Base-by-base conservation (phyloP, 2,329 filamentous ascomycete genomes). In the Aspergillus thermomutatus region DNA sequence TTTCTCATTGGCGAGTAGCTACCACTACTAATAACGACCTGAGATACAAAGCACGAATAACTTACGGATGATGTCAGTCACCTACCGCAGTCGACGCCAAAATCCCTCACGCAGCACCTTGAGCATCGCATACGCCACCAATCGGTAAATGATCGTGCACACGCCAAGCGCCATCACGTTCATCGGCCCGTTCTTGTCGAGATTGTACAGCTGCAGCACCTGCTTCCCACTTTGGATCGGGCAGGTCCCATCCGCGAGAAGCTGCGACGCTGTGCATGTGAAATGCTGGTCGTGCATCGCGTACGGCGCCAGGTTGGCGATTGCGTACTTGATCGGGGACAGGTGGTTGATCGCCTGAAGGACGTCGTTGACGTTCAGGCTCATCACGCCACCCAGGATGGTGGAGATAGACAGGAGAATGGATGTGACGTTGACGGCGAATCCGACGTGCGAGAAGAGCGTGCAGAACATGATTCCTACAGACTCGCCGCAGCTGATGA, bases 381-480 rank as follows among this genome's bases (percentile, higher is more conserved):
- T 88, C 71, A 92, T 82, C 34, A 91, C 79, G 0, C 89, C 89
- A 0, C 83, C 83, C 81, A 92, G 89, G 66, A 86, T 82, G 64
- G 87, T 87, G 0, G 88, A 86, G 7, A 92, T 82, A 0, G 85
- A 86, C 3, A 92, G 78, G 19, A 92, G 78, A 45, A 90, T 81
- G 0, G 83, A 86, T 61, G 87, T 90, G 55, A 90, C 74, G 63
- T 90, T 91, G 57, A 92, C 84, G 0, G 88, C 87, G 69, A 92
- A 92, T 1, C 89, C 89, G 0, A 87, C 89, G 67, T 92, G 88
- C 34, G 77, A 75, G 69, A 91, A 89, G 8, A 92, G 75, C 0
- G 88, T 91, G 74, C 91, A 91, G 78, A 92, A 92, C 75, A 91
- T 85, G 67, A 92, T 91, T 0, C 89, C 89, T 1, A 92, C 67